These are phyloP conservation scores for Jaltomata sinuosa DNA, from an alignment of 257 asterid species.

Conservation along the genomic window DNA sequence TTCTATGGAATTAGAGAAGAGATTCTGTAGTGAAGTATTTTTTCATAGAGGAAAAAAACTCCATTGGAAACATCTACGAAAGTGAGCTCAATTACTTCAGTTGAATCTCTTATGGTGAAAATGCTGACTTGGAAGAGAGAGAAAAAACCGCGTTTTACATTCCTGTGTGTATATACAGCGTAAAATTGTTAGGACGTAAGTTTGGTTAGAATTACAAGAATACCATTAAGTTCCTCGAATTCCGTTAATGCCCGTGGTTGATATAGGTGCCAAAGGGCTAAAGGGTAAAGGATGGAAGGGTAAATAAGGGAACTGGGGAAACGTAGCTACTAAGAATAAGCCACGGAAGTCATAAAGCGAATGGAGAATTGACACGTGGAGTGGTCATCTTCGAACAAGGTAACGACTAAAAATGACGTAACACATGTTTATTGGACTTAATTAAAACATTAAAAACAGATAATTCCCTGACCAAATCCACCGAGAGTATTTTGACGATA, in stretches of 20 bases:
- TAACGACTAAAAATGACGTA: not conserved
- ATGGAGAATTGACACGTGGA: slow-evolving; percentile 9
- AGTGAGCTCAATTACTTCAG: not conserved
- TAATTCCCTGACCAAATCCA: not conserved
- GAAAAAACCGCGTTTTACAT: slow-evolving; percentile 29
- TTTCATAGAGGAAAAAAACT: not conserved
- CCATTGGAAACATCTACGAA: slow-evolving; percentile 7
- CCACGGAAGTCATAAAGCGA: slow-evolving; percentile 21
- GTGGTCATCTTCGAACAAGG: not conserved
- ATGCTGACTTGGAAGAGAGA: not conserved
- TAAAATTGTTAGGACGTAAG: not conserved
- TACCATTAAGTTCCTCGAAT: not conserved
- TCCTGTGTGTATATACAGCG: slow-evolving; percentile 53
- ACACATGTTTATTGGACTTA: not conserved
- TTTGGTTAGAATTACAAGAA: not conserved
- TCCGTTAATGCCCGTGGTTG: not conserved
- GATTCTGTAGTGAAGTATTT: not conserved
- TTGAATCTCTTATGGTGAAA: not conserved
- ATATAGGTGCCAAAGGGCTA: too few relatives aligned
- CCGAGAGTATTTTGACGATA: not conserved
- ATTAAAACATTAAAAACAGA: not conserved
- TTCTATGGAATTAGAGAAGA: not conserved
- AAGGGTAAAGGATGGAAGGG: slow-evolving; percentile 1
- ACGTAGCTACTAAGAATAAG: slow-evolving; percentile 37
- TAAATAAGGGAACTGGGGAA: slow-evolving; percentile 7